Evolutionary conservation across 108 stramenopile genomes (phyloP), one percentile per base, ranked within the genome.

Genomic region (Discostella pseudostelligera): DNA sequence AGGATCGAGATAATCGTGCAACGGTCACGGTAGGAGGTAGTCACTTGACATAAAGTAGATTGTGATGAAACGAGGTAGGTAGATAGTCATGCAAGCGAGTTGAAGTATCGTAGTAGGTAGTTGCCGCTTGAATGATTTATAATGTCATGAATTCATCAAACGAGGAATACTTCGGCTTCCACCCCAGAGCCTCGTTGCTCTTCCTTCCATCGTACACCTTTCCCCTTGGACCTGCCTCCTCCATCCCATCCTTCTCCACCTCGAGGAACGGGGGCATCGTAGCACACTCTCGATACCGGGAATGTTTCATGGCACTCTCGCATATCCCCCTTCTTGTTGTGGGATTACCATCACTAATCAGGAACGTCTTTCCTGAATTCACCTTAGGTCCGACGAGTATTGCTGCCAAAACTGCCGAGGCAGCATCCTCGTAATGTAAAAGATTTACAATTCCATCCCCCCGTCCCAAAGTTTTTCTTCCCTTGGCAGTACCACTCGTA

Each of bases 341-440:
- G 13, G 90, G 88, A 79, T 86, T 74, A 1, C 89, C 84, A 79
- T 94, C 93, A 74, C 93, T 94, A 14, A 94, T 81, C 48, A 94
- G 67, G 62, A 88, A 94, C 11, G 59, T 66, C 32, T 83, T 64
- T 0, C 81, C 80, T 12, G 57, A 56, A 54, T 83, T 81, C 21
- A 62, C 69, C 10, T 70, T 17, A 26, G 65, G 69, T 43, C 75
- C 84, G 10, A 70, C 72, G 29, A 61, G 62, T 13, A 94, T 35
- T 0, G 88, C 93, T 13, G 90, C 84, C 20, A 91, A 42, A 37
- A 80, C 84, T 22, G 87, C 72, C 9, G 71, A 56, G 0, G 93
- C 93, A 7, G 93, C 93, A 76, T 94, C 93, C 39, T 94, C 93
- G 56, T 94, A 94, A 71, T 94, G 88, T n/a, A 94, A 62, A 28